Evolutionary conservation across 192 early-diverging fungal species (phyloP).

Genomic region (Linnemannia zychae): DNA sequence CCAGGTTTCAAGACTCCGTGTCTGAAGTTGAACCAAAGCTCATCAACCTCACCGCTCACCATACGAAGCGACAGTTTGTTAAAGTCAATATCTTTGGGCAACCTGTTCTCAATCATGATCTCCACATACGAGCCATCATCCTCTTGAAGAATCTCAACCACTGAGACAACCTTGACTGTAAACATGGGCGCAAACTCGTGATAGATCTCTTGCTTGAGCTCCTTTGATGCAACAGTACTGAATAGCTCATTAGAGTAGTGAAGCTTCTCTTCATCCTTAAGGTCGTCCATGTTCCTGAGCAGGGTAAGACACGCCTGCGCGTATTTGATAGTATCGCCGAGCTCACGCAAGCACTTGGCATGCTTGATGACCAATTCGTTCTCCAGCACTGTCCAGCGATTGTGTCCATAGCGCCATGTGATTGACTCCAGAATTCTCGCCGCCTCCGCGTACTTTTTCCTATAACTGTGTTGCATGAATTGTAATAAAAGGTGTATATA

Average conservation of each 20-base stretch:
- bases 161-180: conserved; percentile 58
- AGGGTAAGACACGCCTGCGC: conserved; percentile 63
- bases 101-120: conserved; percentile 66
- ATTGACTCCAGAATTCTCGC: conserved; percentile 72
- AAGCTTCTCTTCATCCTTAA: conserved; percentile 58
- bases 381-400: conserved; percentile 78
- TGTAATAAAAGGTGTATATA: background rate
- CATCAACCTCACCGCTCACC: conserved; percentile 66
- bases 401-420: conserved; percentile 65
- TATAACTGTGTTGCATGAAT: conserved; percentile 28
- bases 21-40: conserved; percentile 62
- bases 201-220: conserved; percentile 55
- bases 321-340: conserved; percentile 64
- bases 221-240: conserved; percentile 38
- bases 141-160: conserved; percentile 71
- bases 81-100: conserved; percentile 65
- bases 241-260: conserved; percentile 66
- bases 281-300: conserved; percentile 61
- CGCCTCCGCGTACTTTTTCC: conserved; percentile 76
- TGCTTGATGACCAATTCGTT: conserved; percentile 74
- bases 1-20: conserved; percentile 65
- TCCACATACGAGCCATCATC: conserved; percentile 68
- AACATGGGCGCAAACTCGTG: conserved; percentile 70
- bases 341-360: conserved; percentile 70
- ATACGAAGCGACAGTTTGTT: conserved; percentile 63